phyloP scores from a whole-genome alignment of 2,329 filamentous ascomycete species.

The Conoideocrella luteorostrata region DNA sequence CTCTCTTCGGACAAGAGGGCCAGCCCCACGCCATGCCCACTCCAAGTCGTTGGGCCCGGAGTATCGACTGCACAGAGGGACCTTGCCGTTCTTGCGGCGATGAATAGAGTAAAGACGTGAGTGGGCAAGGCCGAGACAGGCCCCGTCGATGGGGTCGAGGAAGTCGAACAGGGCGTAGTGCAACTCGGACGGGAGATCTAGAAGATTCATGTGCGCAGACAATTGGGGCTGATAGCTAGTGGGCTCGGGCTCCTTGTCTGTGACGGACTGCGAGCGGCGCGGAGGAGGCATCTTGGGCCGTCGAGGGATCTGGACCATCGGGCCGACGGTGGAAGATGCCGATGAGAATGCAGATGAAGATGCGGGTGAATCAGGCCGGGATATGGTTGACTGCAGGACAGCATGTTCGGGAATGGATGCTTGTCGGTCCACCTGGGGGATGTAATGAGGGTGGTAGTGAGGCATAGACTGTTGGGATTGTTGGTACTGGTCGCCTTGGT shows the following conservation, averaged over 20 bases:
- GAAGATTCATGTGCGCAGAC: constrained; percentile 38
- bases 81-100: constrained; percentile 46
- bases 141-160: constrained; percentile 58
- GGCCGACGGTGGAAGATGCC: constrained; percentile 10
- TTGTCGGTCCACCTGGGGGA: constrained; percentile 20
- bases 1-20: constrained; percentile 30
- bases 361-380: constrained; percentile 6
- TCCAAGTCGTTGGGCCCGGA: constrained; percentile 57
- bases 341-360: constrained; percentile 2
- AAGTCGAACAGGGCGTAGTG: constrained; percentile 56
- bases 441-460: constrained; percentile 7
- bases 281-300: constrained; percentile 37
- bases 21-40: constrained; percentile 55
- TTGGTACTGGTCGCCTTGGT: constrained; percentile 26
- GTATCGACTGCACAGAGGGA: constrained; percentile 52
- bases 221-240: constrained; percentile 39
- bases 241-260: constrained; percentile 54
- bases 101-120: constrained; percentile 53
- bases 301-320: constrained; percentile 17
- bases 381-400: constrained; percentile 10
- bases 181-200: constrained; percentile 51
- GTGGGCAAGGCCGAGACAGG: constrained; percentile 54
- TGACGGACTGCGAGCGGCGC: constrained; percentile 54
- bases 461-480: constrained; percentile 1
- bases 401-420: constrained; percentile 30